These are phyloP conservation scores for Solanum chacoense DNA, from an alignment of 305 asterid species.

Conservation along the genomic window DNA sequence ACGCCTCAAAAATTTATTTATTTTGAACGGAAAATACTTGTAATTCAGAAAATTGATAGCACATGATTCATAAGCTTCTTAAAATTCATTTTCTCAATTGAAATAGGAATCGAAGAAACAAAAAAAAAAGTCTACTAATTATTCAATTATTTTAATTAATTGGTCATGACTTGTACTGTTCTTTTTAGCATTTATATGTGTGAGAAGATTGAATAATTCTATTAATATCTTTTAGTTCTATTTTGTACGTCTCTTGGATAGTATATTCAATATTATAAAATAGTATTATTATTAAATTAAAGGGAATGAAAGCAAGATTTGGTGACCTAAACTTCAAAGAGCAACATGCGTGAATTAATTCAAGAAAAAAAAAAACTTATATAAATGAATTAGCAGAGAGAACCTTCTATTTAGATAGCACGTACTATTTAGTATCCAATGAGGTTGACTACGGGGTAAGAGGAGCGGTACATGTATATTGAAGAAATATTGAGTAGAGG, in stretches of 20 bases:
- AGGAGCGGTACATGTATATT: background rate
- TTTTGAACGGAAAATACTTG: background rate
- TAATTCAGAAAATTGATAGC: background rate
- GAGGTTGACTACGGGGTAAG: background rate
- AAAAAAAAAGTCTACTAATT: background rate
- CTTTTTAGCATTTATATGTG: background rate
- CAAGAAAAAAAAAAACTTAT: background rate
- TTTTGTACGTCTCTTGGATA: constrained; percentile 19
- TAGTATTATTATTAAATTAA: background rate
- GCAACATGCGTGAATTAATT: constrained; percentile 5
- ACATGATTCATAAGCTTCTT: background rate
- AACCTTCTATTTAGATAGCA: background rate
- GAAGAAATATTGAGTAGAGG: background rate
- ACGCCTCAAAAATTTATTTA: background rate
- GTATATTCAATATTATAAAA: background rate
- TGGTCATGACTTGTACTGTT: background rate
- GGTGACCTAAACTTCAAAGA: constrained; percentile 24
- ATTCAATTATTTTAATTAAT: background rate
- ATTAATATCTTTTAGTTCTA: background rate
- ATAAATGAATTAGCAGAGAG: background rate
- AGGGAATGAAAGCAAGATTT: constrained; percentile 13
- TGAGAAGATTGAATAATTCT: background rate
- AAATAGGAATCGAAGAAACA: background rate
- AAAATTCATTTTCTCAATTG: background rate
- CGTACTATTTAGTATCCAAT: background rate